Conservation (phyloP, 768 basidiomycete species). For the Phylloporus arenicola region DNA sequence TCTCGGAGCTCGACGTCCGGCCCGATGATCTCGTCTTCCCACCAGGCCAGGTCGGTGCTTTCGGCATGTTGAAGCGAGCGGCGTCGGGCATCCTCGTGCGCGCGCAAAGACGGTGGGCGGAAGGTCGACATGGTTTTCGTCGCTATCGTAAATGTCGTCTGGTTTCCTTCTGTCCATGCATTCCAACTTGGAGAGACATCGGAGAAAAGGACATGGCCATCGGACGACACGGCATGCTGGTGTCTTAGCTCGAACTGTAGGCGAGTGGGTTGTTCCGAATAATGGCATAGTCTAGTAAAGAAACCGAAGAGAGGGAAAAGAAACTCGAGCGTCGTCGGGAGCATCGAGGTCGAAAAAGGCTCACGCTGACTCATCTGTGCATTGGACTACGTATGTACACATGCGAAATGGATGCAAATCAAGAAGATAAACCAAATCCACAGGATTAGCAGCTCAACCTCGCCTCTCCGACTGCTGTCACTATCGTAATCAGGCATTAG, state of each 20-base stretch:
- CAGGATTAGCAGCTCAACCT: slow-evolving; percentile 4
- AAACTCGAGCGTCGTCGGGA: slow-evolving; percentile 43
- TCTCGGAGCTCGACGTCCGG: slow-evolving; percentile 77
- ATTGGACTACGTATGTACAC: background rate
- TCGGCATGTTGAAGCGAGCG: slow-evolving; percentile 45
- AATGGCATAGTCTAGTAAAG: slow-evolving; percentile 9
- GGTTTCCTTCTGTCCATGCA: slow-evolving; percentile 6
- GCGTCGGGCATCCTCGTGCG: slow-evolving; percentile 38
- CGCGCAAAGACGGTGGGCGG: slow-evolving; percentile 45
- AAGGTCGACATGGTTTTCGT: slow-evolving; percentile 37
- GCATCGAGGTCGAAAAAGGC: slow-evolving; percentile 15
- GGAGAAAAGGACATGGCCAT: slow-evolving; percentile 50
- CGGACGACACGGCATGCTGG: slow-evolving; percentile 48
- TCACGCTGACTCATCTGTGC: slow-evolving; percentile 17
- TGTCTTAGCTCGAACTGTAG: slow-evolving; percentile 57
- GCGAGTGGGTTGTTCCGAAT: slow-evolving; percentile 4
- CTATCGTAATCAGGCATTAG: slow-evolving; percentile 12
- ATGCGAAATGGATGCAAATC: slow-evolving; percentile 3
- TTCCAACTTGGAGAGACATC: slow-evolving; percentile 32
- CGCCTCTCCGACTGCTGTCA: background rate
- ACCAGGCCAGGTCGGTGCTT: slow-evolving; percentile 54
- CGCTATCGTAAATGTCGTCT: slow-evolving; percentile 33
- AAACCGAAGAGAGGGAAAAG: slow-evolving; percentile 39
- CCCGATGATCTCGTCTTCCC: slow-evolving; percentile 62
- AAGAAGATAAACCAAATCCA: background rate